Evolutionary conservation across 768 basidiomycete species (phyloP).

Genomic region (Sporobolomyces pararoseus): DNA sequence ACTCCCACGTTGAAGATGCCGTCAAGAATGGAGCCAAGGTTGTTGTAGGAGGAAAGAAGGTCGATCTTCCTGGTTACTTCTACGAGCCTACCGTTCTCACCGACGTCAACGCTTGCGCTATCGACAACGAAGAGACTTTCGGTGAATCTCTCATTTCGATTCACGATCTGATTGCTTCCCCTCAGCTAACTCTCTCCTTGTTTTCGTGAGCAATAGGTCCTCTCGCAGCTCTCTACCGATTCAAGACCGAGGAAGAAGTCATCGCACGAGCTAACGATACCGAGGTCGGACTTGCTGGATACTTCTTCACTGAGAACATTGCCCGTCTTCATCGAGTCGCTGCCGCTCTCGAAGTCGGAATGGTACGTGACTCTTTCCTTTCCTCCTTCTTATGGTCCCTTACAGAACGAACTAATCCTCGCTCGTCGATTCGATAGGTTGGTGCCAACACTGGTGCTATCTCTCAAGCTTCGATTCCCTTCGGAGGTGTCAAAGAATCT

Average conservation of each 20-base stretch:
- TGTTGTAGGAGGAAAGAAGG: conserved; percentile 76
- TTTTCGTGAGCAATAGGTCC: too few relatives aligned
- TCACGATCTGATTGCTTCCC: too few relatives aligned
- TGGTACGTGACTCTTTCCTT: conserved; percentile 20
- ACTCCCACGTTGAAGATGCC: conserved; percentile 81
- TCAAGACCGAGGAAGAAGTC: conserved; percentile 91
- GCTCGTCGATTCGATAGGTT: not conserved
- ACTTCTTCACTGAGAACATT: conserved; percentile 84
- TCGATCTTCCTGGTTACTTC: conserved; percentile 51
- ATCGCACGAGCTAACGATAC: conserved; percentile 76
- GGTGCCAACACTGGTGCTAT: conserved; percentile 61
- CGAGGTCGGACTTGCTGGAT: conserved; percentile 79
- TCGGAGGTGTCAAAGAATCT: conserved; percentile 68
- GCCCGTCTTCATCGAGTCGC: conserved; percentile 90
- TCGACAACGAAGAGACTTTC: conserved; percentile 87
- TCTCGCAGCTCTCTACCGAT: conserved; percentile 77
- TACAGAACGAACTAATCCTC: not conserved
- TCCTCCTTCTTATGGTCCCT: not conserved
- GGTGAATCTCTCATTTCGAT: conserved; percentile 51
- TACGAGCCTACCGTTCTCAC: conserved; percentile 69
- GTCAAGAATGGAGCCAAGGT: conserved; percentile 77
- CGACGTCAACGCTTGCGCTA: conserved; percentile 65
- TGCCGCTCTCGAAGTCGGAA: conserved; percentile 75
- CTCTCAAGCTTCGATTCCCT: conserved; percentile 74
- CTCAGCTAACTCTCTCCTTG: too few relatives aligned